phyloP scores from a whole-genome alignment of 495 filamentous ascomycete genomes.

The Aspergillus asperescens region DNA sequence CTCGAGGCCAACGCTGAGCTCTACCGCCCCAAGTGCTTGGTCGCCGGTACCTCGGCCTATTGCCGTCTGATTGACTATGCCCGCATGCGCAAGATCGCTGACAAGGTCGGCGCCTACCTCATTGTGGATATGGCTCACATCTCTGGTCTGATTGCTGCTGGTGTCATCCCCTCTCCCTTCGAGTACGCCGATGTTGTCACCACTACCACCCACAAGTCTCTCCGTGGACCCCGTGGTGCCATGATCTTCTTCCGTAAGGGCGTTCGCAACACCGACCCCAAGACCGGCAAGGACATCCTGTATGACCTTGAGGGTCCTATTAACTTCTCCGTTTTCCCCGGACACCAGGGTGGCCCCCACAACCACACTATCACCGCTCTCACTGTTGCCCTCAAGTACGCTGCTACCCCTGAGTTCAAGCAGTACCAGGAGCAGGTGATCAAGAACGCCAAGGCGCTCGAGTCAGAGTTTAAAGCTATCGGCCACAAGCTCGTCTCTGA shows the following conservation, averaged over 20 bases:
- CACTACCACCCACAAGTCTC: constrained; percentile 98
- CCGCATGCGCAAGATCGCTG: constrained; percentile 93
- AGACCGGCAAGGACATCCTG: constrained; percentile 81
- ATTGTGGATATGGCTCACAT: constrained; percentile 99
- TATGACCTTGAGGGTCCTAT: constrained; percentile 96
- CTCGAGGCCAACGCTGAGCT: constrained; percentile 89
- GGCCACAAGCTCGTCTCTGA: constrained; percentile 74
- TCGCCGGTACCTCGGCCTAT: constrained; percentile 98
- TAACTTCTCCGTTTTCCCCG: constrained; percentile 99
- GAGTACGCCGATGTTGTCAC: constrained; percentile 93
- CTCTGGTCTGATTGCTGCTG: constrained; percentile 88
- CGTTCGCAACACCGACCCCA: constrained; percentile 79
- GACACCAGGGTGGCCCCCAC: constrained; percentile 98
- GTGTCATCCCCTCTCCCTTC: constrained; percentile 93
- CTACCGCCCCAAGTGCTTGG: constrained; percentile 92
- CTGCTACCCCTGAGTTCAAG: constrained; percentile 87
- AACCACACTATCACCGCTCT: constrained; percentile 99
- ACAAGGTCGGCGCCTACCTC: constrained; percentile 90
- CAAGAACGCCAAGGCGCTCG: constrained; percentile 35
- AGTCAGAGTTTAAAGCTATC: constrained; percentile 23
- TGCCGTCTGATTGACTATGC: constrained; percentile 96
- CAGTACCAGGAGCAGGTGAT: constrained; percentile 91
- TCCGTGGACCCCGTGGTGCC: constrained; percentile 95
- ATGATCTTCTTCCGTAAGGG: constrained; percentile 99
- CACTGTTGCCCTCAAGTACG: constrained; percentile 94